These are phyloP conservation scores for Ambrosia hybrid DNA, from an alignment of 140 eudicot species.

Conservation along the genomic window DNA sequence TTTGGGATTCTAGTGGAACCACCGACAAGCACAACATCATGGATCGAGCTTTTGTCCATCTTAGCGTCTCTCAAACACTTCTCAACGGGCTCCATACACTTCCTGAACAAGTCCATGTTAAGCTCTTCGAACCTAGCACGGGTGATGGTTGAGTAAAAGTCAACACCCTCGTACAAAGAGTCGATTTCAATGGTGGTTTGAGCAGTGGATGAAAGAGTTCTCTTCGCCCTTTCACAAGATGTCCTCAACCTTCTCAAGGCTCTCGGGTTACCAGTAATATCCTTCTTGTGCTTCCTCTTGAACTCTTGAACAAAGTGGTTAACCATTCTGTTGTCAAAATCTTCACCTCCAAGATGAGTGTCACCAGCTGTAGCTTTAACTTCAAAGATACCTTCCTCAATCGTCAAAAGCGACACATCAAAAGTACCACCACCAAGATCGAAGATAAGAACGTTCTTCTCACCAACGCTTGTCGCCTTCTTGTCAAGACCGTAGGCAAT, in stretches of 20 bases:
- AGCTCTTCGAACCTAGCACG: slow-evolving; percentile 61
- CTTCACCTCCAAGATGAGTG: slow-evolving; percentile 67
- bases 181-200: slow-evolving; percentile 62
- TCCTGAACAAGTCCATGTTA: slow-evolving; percentile 61
- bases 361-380: slow-evolving; percentile 72
- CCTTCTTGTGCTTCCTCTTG: slow-evolving; percentile 68
- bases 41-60: slow-evolving; percentile 61
- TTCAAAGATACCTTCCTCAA: slow-evolving; percentile 66
- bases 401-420: slow-evolving; percentile 60
- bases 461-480: slow-evolving; percentile 60
- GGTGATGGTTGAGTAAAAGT: slow-evolving; percentile 62
- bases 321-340: slow-evolving; percentile 69
- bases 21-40: slow-evolving; percentile 64
- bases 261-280: slow-evolving; percentile 56
- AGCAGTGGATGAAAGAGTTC: slow-evolving; percentile 62
- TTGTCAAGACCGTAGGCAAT: slow-evolving; percentile 67
- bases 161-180: slow-evolving; percentile 55
- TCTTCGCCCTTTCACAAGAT: slow-evolving; percentile 62
- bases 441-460: slow-evolving; percentile 63
- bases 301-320: slow-evolving; percentile 66
- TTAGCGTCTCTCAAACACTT: slow-evolving; percentile 60
- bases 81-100: slow-evolving; percentile 71
- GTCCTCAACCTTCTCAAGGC: slow-evolving; percentile 60
- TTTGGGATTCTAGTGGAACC: slow-evolving; percentile 68
- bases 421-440: slow-evolving; percentile 71